Evolutionary conservation across 441 rosid species (phyloP).

Genomic region (Croton setiger): DNA sequence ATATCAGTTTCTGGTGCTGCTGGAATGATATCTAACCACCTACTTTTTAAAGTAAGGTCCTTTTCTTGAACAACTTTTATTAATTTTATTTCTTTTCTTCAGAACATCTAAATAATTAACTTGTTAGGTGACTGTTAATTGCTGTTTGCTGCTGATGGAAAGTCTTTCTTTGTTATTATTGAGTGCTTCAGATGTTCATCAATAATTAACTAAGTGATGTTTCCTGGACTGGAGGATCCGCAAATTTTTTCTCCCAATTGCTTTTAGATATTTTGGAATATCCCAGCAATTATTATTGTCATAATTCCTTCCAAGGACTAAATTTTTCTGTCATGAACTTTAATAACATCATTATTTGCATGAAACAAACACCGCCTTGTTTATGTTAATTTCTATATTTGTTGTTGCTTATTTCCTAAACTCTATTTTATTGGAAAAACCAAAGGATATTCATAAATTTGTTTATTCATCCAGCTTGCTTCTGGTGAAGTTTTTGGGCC

Average conservation of each 20-base stretch:
- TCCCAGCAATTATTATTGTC: background rate
- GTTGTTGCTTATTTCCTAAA: background rate
- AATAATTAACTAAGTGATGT: background rate
- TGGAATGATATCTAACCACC: conserved; percentile 95
- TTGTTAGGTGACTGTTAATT: background rate
- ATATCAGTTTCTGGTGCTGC: conserved; percentile 93
- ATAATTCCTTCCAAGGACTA: background rate
- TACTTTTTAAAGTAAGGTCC: conserved; percentile 82
- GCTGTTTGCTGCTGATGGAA: background rate
- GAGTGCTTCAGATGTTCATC: background rate
- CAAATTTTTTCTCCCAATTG: background rate
- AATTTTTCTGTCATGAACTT: background rate
- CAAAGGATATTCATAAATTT: background rate
- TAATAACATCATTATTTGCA: background rate
- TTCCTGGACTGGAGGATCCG: background rate
- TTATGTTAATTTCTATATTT: background rate
- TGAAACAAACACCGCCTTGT: background rate
- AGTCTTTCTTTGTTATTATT: background rate
- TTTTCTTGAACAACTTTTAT: background rate
- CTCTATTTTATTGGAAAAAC: conserved; percentile 12
- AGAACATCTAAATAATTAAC: background rate
- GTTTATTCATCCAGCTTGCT: conserved; percentile 59
- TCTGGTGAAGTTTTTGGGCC: conserved; percentile 92
- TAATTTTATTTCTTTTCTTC: background rate
- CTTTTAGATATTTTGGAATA: background rate